A percentile compares a stretch with the other conserved stretches of the same genome.
Conservation (phyloP, 1,139 yeast genomes). For the Scheffersomyces cryptocercus region DNA sequence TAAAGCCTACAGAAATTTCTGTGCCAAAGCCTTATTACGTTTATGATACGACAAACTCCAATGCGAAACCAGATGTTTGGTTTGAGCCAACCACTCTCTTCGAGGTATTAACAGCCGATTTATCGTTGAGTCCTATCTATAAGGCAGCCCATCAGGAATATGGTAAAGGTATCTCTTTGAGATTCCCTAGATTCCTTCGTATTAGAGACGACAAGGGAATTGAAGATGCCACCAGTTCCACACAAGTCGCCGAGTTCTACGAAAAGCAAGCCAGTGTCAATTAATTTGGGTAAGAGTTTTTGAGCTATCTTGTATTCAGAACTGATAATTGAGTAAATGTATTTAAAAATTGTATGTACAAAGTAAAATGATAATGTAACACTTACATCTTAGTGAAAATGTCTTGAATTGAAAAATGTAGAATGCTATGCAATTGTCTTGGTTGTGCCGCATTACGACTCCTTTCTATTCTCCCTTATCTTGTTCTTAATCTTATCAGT, state of each 20-base stretch:
- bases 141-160: slow-evolving; percentile 79
- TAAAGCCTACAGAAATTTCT: slow-evolving; percentile 68
- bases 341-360: background rate
- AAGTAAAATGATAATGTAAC: no score
- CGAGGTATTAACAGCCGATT: slow-evolving; percentile 93
- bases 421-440: no score
- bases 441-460: slow-evolving; percentile 3
- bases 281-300: background rate
- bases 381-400: no score
- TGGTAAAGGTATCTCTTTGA: slow-evolving; percentile 85
- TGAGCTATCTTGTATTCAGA: background rate
- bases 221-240: slow-evolving; percentile 88
- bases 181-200: slow-evolving; percentile 89
- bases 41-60: slow-evolving; percentile 62
- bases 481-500: slow-evolving; percentile 38
- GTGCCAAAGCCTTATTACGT: slow-evolving; percentile 71
- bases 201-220: slow-evolving; percentile 84
- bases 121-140: slow-evolving; percentile 88
- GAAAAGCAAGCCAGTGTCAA: slow-evolving; percentile 62
- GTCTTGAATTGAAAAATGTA: no score
- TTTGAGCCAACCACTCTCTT: slow-evolving; percentile 85
- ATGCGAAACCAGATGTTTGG: slow-evolving; percentile 91
- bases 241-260: slow-evolving; percentile 88
- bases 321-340: background rate
- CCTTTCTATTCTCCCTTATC: slow-evolving; percentile 35